Evolutionary conservation across 106 monocot genomes (phyloP), one percentile per base, ranked within the genome.

Genomic region (Iris macrosiphon): DNA sequence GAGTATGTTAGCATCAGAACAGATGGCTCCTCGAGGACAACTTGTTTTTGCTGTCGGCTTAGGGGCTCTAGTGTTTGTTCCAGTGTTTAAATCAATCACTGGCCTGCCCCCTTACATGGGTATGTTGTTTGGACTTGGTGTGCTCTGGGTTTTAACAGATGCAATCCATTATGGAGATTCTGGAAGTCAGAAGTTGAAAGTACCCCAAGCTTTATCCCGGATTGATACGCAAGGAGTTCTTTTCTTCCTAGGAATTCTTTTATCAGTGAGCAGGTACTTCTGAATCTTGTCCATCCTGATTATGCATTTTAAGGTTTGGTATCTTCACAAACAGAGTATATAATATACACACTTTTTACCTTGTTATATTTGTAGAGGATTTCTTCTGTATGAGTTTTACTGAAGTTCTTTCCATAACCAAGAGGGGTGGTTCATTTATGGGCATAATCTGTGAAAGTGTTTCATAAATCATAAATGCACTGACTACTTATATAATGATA

Each of bases 111-210:
- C 96, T 40, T 98, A 60, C 61, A 86, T 98, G 81, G 96, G 96
- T 61, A 87, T 90, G 79, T 72, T 98, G 10, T 72, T 98, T 54
- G 90, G 96, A 12, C 86, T 98, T 22, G 80, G 90, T 12, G 66
- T 98, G 66, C 86, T 98, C 45, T 98, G 96, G 96, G 73, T 98
- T 50, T 75, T 98, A 53, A 98, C 96, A 10, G 96, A 98, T 80
- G 90, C 86, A 52, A 90, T 98, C 52, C 96, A 98, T 65, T 98
- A 77, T 72, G 96, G 90, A 32, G 90, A 98, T 28, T 77, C 82
- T 35, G 90, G 63, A 64, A 79, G 90, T 45, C 86, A 98, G 71
- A 87, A 62, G 59, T 59, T 98, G 46, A 98, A 90, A 71, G 96
- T 98, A 22, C 96, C 96, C 38, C 96, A 98, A 78, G 96, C 96